phyloP scores from a whole-genome alignment of 2,329 filamentous ascomycete genomes.

The Paraphoma chrysanthemicola region DNA sequence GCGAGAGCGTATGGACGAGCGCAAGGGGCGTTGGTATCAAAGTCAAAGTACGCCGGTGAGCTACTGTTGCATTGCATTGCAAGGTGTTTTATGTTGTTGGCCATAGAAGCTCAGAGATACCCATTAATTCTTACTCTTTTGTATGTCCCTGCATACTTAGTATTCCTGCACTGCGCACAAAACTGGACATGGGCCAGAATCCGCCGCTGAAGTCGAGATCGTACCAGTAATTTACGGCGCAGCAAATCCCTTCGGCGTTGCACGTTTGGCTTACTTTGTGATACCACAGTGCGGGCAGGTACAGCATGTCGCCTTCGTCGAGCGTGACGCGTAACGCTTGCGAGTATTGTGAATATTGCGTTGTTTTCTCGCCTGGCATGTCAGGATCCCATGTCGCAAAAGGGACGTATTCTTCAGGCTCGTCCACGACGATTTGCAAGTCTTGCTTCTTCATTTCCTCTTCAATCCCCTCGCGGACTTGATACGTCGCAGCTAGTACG shows the following conservation, averaged over 20 bases:
- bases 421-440: conserved; percentile 42
- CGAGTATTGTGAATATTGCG: conserved; percentile 66
- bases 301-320: conserved; percentile 78
- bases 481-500: conserved; percentile 67
- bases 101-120: conserved; percentile 31
- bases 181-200: conserved; percentile 68
- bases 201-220: conserved; percentile 79
- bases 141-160: conserved; percentile 14
- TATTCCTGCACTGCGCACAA: conserved; percentile 50
- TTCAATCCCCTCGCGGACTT: conserved; percentile 20
- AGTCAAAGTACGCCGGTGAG: conserved; percentile 34
- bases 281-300: conserved; percentile 81
- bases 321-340: conserved; percentile 72
- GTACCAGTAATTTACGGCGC: conserved; percentile 87
- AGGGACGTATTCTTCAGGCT: conserved; percentile 60
- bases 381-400: conserved; percentile 81
- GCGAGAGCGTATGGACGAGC: conserved; percentile 78
- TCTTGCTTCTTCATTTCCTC: conserved; percentile 5
- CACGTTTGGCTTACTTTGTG: conserved; percentile 81
- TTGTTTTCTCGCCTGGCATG: conserved; percentile 51
- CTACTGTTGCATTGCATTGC: conserved; percentile 12
- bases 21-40: conserved; percentile 57
- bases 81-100: conserved; percentile 16
- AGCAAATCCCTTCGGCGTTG: conserved; percentile 72
- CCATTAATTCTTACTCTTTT: conserved; percentile 17